A percentile compares a stretch with the other conserved stretches of the same genome.
These are phyloP conservation scores for Penicillium steckii DNA, from an alignment of 495 filamentous ascomycete genomes.

Conservation along the genomic window DNA sequence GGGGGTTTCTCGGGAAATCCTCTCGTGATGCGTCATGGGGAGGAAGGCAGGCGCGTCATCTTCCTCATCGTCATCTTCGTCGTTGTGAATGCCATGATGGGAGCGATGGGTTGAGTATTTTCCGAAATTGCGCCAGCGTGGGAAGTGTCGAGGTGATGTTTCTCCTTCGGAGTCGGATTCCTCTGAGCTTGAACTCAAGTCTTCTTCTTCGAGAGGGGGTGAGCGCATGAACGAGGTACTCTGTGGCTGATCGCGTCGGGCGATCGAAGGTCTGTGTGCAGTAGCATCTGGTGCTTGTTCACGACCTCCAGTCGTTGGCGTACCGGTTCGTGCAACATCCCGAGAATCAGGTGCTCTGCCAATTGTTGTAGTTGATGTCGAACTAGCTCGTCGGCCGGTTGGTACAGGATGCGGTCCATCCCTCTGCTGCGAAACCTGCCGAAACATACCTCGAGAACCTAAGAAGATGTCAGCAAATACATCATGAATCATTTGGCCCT, in stretches of 20 bases:
- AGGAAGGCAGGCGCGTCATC: conserved; percentile 70
- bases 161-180: conserved; percentile 59
- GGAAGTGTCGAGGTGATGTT: conserved; percentile 14
- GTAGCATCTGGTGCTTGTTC: conserved; percentile 38
- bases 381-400: conserved; percentile 51
- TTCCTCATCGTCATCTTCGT: conserved; percentile 49
- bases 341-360: conserved; percentile 33
- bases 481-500: background rate
- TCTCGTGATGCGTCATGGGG: conserved; percentile 51
- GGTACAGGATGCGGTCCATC: conserved; percentile 55
- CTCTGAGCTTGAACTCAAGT: conserved; percentile 42
- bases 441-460: conserved; percentile 58
- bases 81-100: conserved; percentile 29
- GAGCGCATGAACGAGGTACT: conserved; percentile 27
- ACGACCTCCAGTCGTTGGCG: conserved; percentile 40
- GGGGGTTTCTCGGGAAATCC: conserved; percentile 21
- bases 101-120: conserved; percentile 37
- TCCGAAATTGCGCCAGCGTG: conserved; percentile 37
- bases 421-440: conserved; percentile 60
- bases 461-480: background rate
- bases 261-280: conserved; percentile 26
- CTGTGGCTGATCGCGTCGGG: conserved; percentile 29
- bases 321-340: conserved; percentile 44
- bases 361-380: conserved; percentile 51
- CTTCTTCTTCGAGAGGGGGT: conserved; percentile 37